A percentile compares a stretch with the other conserved stretches of the same genome.
These are phyloP conservation scores for Phylloporus sp. DNA, from an alignment of 768 basidiomycete species.

Conservation along the genomic window DNA sequence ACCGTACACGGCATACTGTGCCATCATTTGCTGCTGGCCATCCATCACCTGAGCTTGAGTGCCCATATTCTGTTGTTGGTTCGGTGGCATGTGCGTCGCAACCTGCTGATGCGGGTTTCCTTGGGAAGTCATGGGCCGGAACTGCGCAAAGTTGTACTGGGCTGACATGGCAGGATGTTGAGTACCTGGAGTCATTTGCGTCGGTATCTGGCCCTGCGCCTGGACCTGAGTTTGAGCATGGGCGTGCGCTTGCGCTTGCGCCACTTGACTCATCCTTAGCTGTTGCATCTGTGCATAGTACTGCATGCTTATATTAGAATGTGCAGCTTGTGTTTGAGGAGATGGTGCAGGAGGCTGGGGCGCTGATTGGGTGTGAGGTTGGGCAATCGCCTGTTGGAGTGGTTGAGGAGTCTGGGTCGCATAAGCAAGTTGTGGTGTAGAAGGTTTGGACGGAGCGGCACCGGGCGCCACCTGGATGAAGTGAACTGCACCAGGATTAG, in stretches of 20 bases:
- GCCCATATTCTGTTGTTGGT: conserved; percentile 28
- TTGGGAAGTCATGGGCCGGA: conserved; percentile 29
- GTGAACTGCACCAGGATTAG: conserved; percentile 19
- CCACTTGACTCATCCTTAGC: conserved; percentile 15
- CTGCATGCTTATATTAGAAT: conserved; percentile 14
- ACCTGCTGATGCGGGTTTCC: conserved; percentile 26
- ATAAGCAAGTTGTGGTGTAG: conserved; percentile 28
- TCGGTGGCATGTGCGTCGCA: conserved; percentile 21
- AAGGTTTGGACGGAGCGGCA: conserved; percentile 23
- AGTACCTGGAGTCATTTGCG: conserved; percentile 21
- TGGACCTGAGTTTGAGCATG: conserved; percentile 22
- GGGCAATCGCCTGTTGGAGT: conserved; percentile 19
- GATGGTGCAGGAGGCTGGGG: conserved; percentile 20
- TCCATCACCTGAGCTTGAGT: conserved; percentile 22
- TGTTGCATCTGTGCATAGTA: conserved; percentile 19
- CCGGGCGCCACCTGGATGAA: conserved; percentile 25
- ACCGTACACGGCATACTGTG: conserved; percentile 27
- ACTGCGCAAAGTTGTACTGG: conserved; percentile 34
- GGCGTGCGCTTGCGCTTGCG: conserved; percentile 18
- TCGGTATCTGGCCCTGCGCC: conserved; percentile 22
- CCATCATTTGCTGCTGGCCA: conserved; percentile 27
- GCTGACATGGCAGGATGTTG: conserved; percentile 23
- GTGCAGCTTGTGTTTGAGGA: conserved; percentile 19
- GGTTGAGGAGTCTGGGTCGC: conserved; percentile 16
- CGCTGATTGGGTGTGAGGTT: conserved; percentile 21